A percentile compares a stretch with the other conserved stretches of the same genome.
Evolutionary conservation across 2,329 filamentous ascomycete species (phyloP).

Genomic region (Stemphylium lycopersici): DNA sequence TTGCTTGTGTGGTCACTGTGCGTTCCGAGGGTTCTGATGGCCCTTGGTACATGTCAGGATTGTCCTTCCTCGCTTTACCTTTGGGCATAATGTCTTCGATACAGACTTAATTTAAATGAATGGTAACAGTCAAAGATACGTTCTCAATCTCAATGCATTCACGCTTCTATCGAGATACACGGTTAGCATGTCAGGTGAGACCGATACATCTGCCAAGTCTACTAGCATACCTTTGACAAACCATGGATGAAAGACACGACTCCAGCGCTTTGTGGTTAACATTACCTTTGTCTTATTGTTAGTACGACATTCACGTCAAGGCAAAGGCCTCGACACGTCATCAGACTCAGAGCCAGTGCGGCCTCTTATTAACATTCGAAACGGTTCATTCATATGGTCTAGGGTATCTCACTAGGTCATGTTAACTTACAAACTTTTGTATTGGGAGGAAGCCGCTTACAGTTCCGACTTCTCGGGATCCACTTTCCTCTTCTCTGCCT

Average conservation of each 20-base stretch:
- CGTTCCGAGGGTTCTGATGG: neutral
- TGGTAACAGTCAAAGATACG: neutral
- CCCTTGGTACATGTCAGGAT: constrained; percentile 4
- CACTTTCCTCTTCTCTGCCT: constrained; percentile 21
- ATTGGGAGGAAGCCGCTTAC: constrained; percentile 38
- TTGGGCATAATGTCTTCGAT: constrained; percentile 21
- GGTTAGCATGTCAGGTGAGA: neutral
- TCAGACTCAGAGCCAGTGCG: neutral
- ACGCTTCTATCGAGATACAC: neutral
- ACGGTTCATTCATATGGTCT: constrained; percentile 13
- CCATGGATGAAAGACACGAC: constrained; percentile 1
- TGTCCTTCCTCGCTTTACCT: constrained; percentile 19
- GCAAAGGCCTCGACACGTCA: neutral
- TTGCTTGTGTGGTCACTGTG: constrained; percentile 20
- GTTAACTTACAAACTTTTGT: constrained; percentile 26
- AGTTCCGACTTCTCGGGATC: constrained; percentile 42
- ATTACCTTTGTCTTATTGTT: constrained; percentile 10
- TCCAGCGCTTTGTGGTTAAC: neutral
- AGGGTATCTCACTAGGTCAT: constrained; percentile 40
- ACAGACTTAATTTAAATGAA: too few species aligned
- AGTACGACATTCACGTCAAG: neutral
- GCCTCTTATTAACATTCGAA: neutral
- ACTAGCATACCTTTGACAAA: neutral
- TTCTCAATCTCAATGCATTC: neutral
- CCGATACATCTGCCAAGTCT: neutral